These are phyloP conservation scores for Starmera pachycereana DNA, from an alignment of 805 yeast genomes.

Conservation along the genomic window DNA sequence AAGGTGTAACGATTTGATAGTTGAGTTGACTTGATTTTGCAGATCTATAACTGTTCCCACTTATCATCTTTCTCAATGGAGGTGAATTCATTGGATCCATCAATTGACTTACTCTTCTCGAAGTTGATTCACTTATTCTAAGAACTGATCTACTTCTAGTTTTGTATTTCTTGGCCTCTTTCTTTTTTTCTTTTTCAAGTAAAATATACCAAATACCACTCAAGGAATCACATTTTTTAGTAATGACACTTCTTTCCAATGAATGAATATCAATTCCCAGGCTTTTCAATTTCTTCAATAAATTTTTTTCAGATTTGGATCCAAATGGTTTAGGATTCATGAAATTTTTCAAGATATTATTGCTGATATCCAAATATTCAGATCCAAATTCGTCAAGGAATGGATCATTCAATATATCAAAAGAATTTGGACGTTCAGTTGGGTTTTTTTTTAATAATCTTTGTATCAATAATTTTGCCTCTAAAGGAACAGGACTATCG, in stretches of 20 bases:
- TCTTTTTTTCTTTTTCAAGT: slow-evolving; percentile 34
- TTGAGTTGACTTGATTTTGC: background rate
- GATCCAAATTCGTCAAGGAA: slow-evolving; percentile 37
- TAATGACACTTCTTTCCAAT: slow-evolving; percentile 45
- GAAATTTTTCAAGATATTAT: slow-evolving; percentile 24
- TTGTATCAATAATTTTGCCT: slow-evolving; percentile 40
- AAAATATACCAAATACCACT: slow-evolving; percentile 69
- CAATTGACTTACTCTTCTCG: slow-evolving; percentile 18
- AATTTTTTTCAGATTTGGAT: slow-evolving; percentile 49
- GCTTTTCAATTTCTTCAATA: slow-evolving; percentile 48
- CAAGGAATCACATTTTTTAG: slow-evolving; percentile 56
- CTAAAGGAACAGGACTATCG: slow-evolving; percentile 33
- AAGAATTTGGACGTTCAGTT: slow-evolving; percentile 43
- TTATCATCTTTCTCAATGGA: slow-evolving; percentile 18
- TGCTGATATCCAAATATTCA: slow-evolving; percentile 29
- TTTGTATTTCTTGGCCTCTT: slow-evolving; percentile 21
- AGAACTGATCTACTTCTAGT: slow-evolving; percentile 24
- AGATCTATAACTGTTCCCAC: slow-evolving; percentile 16
- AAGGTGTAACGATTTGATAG: background rate
- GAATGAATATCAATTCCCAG: slow-evolving; percentile 55
- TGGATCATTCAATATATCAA: slow-evolving; percentile 40
- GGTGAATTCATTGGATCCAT: slow-evolving; percentile 18
- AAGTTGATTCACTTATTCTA: slow-evolving; percentile 19
- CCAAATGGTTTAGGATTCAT: slow-evolving; percentile 36
- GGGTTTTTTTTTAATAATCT: slow-evolving; percentile 60